Evolutionary conservation across 768 basidiomycete species (phyloP), one percentile per base, ranked within the genome.

Genomic region (Gloeostereum incarnatum): DNA sequence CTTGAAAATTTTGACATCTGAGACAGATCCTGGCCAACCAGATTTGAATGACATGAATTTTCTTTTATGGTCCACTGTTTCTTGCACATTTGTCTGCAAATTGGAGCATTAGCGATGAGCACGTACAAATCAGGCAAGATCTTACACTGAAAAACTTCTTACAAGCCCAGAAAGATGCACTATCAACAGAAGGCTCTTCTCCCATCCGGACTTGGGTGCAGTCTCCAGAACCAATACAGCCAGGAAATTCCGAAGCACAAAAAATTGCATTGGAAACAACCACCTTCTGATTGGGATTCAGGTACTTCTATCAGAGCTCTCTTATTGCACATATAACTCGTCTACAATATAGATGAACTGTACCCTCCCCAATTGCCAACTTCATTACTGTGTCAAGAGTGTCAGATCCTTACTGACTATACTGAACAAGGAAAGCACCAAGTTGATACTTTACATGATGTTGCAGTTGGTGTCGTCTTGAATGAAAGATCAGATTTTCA

Each of bases 21-120:
- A 35, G 1, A 54, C 45, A 24, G 46, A 46, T 5, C 50, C 52
- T 13, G 52, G 52, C 46, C 49, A 54, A 4, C 52, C 48, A 21
- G 47, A 21, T 16, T 54, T 50, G 38, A 38, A 50, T 3, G 51
- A 52, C 2, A 49, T 54, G 29, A 54, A 45, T 10, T 35, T 22
- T 5, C 30, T 24, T 20, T 44, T 17, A 33, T 52, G 45, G 31
- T 54, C 49, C 29, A 48, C 47, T 7, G 45, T 50, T 3, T 46
- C 43, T 33, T 52, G 49, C 3, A 48, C 34, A 40, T 42, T 47
- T 13, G 37, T 40, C 47, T 45, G 31, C 24, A 16, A 33, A n/a
- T 27, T 8, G 9, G 6, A 14, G 24, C 13, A 9, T 26, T 11
- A 41, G 9, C 6, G 7, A 7, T 21, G 9, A 25, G 17, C 6